phyloP scores from a whole-genome alignment of 495 filamentous ascomycete species.

The Xylaria cubensis region DNA sequence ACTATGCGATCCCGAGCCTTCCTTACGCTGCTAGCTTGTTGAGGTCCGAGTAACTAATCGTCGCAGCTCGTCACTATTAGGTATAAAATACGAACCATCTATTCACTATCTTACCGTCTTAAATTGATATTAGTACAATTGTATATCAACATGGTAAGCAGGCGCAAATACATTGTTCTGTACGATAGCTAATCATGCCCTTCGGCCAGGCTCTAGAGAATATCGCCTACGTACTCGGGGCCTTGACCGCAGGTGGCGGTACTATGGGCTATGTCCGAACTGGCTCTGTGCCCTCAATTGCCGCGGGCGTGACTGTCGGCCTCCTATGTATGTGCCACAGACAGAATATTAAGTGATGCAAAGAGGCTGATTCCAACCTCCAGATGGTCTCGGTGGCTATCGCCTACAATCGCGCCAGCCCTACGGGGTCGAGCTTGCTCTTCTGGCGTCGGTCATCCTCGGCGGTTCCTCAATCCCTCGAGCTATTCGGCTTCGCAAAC shows the following conservation, averaged over 20 bases:
- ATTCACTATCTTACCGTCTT: background rate
- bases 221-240: constrained; percentile 74
- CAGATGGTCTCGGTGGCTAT: constrained; percentile 71
- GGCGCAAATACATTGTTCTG: background rate
- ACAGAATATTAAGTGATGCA: background rate
- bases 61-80: background rate
- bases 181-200: constrained; percentile 3
- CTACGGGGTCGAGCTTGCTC: constrained; percentile 75
- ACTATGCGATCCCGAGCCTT: constrained; percentile 16
- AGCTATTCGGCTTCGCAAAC: constrained; percentile 79
- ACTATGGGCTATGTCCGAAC: constrained; percentile 82
- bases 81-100: background rate
- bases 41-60: background rate
- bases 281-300: constrained; percentile 83
- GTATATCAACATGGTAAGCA: constrained; percentile 23
- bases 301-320: constrained; percentile 83
- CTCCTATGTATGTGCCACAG: constrained; percentile 52
- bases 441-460: constrained; percentile 81
- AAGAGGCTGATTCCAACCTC: constrained; percentile 6
- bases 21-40: constrained; percentile 2
- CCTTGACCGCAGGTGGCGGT: constrained; percentile 85
- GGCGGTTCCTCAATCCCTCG: constrained; percentile 83
- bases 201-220: constrained; percentile 34
- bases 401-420: constrained; percentile 69
- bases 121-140: background rate